Evolutionary conservation across 148 eudicot species (phyloP).

Genomic region (Rhododendron ovatum): DNA sequence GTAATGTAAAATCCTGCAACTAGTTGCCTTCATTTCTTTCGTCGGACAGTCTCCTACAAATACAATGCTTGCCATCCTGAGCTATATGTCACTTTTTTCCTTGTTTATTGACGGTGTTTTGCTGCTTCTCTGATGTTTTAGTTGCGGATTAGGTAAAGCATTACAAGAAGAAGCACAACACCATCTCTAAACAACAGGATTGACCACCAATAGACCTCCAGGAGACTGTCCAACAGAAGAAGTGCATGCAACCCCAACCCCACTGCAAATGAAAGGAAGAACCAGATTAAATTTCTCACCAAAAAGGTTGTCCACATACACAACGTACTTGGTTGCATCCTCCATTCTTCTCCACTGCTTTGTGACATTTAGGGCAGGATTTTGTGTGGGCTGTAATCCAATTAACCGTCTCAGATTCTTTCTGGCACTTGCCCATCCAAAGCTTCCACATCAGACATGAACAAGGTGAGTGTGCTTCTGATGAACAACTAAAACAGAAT

Average conservation of each 20-base stretch:
- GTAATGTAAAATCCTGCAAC: background rate
- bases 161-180: background rate
- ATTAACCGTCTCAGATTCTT: slow-evolving; percentile 56
- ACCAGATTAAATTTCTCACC: slow-evolving; percentile 45
- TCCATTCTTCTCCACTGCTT: slow-evolving; percentile 76
- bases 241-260: slow-evolving; percentile 27
- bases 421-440: slow-evolving; percentile 60
- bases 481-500: slow-evolving; percentile 64
- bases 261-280: background rate
- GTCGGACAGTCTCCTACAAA: background rate
- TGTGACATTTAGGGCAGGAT: slow-evolving; percentile 65
- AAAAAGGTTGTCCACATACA: slow-evolving; percentile 63
- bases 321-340: slow-evolving; percentile 70
- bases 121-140: background rate
- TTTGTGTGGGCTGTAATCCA: slow-evolving; percentile 69
- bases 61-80: background rate
- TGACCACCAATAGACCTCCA: background rate
- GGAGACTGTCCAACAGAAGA: background rate
- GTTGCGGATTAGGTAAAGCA: background rate
- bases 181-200: background rate
- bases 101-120: background rate
- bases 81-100: background rate
- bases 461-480: slow-evolving; percentile 78
- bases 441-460: slow-evolving; percentile 76
- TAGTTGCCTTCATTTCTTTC: background rate